Conservation (phyloP, 495 filamentous ascomycete species). For the Aspergillus avenaceus region DNA sequence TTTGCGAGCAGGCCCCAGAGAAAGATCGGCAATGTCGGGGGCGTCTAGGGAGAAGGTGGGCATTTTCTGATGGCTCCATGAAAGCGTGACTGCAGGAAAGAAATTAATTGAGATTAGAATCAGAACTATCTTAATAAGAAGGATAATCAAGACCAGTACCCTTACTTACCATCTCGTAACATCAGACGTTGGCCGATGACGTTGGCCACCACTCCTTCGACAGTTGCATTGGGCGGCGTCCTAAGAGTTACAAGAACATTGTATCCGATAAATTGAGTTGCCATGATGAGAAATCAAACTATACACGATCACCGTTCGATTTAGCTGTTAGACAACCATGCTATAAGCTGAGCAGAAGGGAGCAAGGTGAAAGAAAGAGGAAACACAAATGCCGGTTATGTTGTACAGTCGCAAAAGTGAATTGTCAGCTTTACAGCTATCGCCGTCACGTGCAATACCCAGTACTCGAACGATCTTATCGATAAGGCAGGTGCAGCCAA, state of each 20-base stretch:
- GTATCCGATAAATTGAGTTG: conserved; percentile 71
- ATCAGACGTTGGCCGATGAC: conserved; percentile 72
- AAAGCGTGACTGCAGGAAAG: conserved; percentile 38
- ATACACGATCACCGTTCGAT: conserved; percentile 11
- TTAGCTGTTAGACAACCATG: neutral
- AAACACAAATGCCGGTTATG: neutral
- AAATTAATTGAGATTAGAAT: neutral
- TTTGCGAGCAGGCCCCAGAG: conserved; percentile 39
- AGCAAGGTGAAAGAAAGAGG: neutral
- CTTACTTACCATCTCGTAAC: conserved; percentile 67
- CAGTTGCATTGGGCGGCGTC: conserved; percentile 57
- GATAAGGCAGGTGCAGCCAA: conserved; percentile 4
- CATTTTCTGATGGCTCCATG: conserved; percentile 44
- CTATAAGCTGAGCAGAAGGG: neutral
- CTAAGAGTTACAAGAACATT: conserved; percentile 72
- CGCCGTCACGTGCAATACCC: conserved; percentile 4
- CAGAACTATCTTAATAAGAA: neutral
- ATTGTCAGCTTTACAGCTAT: conserved; percentile 2
- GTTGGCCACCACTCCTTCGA: conserved; percentile 70
- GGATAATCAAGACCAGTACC: neutral
- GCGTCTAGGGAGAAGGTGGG: conserved; percentile 51
- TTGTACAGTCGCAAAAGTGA: conserved; percentile 11
- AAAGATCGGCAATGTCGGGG: conserved; percentile 51
- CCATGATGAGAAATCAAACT: conserved; percentile 41
- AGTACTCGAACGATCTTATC: conserved; percentile 2